phyloP scores from a whole-genome alignment of 2,329 filamentous ascomycete species.

The Alternaria triticina region DNA sequence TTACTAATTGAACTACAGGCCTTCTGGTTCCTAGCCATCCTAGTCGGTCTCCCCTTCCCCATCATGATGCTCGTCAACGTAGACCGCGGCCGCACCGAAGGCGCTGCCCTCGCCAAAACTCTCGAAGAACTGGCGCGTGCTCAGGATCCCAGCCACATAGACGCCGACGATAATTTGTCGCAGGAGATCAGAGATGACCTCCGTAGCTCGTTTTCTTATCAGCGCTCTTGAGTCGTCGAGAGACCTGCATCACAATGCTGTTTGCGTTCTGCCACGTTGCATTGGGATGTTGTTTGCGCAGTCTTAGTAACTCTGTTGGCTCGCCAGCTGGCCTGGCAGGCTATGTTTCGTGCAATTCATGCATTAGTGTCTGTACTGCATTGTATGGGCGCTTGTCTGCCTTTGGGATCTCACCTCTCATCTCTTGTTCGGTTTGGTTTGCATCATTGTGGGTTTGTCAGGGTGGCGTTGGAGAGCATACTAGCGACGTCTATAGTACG shows the following conservation, averaged over 20 bases:
- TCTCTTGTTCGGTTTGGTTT: background rate
- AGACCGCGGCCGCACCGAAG: conserved; percentile 61
- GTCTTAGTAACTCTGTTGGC: background rate
- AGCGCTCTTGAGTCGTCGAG: conserved; percentile 10
- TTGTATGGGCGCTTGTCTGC: background rate
- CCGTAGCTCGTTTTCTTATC: conserved; percentile 24
- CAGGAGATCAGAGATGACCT: conserved; percentile 20
- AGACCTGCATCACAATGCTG: background rate
- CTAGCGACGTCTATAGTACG: background rate
- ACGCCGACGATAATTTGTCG: conserved; percentile 14
- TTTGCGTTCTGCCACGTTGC: conserved; percentile 5
- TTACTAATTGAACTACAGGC: conserved; percentile 54
- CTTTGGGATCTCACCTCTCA: background rate
- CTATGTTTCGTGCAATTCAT: background rate
- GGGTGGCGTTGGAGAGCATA: background rate
- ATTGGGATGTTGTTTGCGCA: conserved; percentile 15
- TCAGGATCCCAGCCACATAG: conserved; percentile 8
- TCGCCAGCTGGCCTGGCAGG: background rate
- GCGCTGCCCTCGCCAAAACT: conserved; percentile 49
- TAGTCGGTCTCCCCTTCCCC: conserved; percentile 85
- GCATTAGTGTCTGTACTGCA: background rate
- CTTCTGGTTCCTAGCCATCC: conserved; percentile 86
- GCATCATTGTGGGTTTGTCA: background rate
- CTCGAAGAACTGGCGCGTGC: conserved; percentile 31
- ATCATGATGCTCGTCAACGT: conserved; percentile 87